Evolutionary conservation across 768 basidiomycete species (phyloP).

Genomic region (Suillus alpinus): DNA sequence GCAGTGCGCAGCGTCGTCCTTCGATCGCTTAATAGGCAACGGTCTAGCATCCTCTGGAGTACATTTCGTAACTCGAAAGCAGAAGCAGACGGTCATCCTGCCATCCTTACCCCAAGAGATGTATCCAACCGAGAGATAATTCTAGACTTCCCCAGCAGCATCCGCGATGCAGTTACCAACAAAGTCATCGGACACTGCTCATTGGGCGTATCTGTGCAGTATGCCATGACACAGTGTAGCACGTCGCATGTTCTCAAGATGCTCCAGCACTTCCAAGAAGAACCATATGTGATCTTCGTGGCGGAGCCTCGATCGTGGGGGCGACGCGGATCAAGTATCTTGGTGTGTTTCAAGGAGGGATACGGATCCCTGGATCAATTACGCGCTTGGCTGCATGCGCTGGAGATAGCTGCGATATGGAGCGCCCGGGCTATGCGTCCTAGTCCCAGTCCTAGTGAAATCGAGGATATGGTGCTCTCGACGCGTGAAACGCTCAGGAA

Average conservation of each 20-base stretch:
- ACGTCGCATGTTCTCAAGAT: slow-evolving; percentile 23
- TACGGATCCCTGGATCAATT: slow-evolving; percentile 48
- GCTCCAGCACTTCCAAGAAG: slow-evolving; percentile 39
- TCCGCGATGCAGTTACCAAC: slow-evolving; percentile 38
- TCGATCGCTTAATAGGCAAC: slow-evolving; percentile 59
- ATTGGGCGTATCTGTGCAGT: slow-evolving; percentile 48
- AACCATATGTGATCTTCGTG: slow-evolving; percentile 57
- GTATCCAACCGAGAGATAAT: slow-evolving; percentile 45
- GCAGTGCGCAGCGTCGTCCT: slow-evolving; percentile 58
- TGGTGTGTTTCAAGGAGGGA: slow-evolving; percentile 51
- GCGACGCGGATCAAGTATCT: slow-evolving; percentile 19
- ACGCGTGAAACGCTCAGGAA: slow-evolving; percentile 12
- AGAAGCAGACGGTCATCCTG: slow-evolving; percentile 13
- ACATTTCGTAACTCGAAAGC: slow-evolving; percentile 10
- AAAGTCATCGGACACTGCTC: slow-evolving; percentile 41
- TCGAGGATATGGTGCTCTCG: slow-evolving; percentile 9
- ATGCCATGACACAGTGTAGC: slow-evolving; percentile 10
- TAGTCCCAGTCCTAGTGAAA: slow-evolving; percentile 2
- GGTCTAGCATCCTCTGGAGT: slow-evolving; percentile 52
- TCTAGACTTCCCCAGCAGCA: slow-evolving; percentile 36
- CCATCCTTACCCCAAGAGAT: slow-evolving; percentile 31
- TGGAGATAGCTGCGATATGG: slow-evolving; percentile 16
- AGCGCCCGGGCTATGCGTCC: background rate
- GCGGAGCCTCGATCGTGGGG: slow-evolving; percentile 2
- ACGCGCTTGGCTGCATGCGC: slow-evolving; percentile 47